Evolutionary conservation across 2,329 filamentous ascomycete genomes (phyloP).

Genomic region (Metarhizium robertsii): DNA sequence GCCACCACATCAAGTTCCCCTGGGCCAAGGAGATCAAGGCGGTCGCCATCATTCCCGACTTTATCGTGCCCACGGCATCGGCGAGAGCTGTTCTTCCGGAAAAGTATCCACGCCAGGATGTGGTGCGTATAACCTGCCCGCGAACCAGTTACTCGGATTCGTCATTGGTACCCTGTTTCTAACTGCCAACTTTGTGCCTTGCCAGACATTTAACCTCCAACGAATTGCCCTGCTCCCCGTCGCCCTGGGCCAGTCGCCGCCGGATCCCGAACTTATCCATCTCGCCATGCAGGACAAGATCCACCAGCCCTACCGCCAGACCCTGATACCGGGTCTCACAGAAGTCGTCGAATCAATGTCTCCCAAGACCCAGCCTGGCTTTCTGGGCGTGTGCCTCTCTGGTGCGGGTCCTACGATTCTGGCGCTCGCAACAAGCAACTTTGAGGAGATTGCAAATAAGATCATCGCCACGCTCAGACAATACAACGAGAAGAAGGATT

Average conservation of each 20-base stretch:
- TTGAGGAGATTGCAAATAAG: constrained; percentile 72
- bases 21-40: constrained; percentile 96
- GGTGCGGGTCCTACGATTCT: constrained; percentile 93
- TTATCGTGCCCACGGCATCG: constrained; percentile 89
- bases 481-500: constrained; percentile 46
- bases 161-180: background rate
- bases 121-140: constrained; percentile 45
- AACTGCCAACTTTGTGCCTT: background rate
- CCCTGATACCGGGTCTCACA: constrained; percentile 80
- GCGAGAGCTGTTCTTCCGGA: constrained; percentile 78
- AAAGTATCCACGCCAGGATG: constrained; percentile 69
- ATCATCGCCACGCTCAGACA: constrained; percentile 67
- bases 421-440: constrained; percentile 83
- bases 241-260: constrained; percentile 80
- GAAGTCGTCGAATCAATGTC: constrained; percentile 90
- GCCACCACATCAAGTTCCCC: constrained; percentile 90
- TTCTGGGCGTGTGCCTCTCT: constrained; percentile 89
- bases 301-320: constrained; percentile 91
- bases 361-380: constrained; percentile 73
- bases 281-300: constrained; percentile 98
- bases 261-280: constrained; percentile 88
- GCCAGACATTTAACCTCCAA: constrained; percentile 80
- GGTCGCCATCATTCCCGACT: constrained; percentile 90
- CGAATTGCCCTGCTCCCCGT: constrained; percentile 84
- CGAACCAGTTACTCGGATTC: background rate